Base-by-base conservation (phyloP, 768 basidiomycete genomes). In the Amanita exitialis region DNA sequence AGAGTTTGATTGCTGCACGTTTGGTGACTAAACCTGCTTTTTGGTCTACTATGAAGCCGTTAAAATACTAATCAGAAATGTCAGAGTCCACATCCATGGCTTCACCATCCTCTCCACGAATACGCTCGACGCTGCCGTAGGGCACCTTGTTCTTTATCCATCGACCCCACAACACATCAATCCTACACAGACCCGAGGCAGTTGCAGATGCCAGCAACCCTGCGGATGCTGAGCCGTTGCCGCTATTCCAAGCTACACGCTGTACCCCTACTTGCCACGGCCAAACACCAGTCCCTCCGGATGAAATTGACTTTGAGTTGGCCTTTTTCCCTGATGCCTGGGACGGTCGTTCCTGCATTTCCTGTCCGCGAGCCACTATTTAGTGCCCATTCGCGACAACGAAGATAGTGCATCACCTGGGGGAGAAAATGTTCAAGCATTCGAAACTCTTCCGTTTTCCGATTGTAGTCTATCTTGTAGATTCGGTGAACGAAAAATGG, bases 401-500 rank as follows among this genome's bases (percentile, higher is more conserved):
- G 9, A 23, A 3, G 16, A 10, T 3, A 13, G 30, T 30, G 55
- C 55, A 35, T 45, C 12, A 82, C 92, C 66, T 82, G 78, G 1
- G 93, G 90, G 6, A 86, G 64, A 57, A 95, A 82, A 20, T 79
- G 77, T 52, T 98, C 95, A n/a, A 93, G 66, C 83, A 97, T 90
- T 20, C 94, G 74, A 61, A 78, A 92, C 53, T 89, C 80, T 18
- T 79, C 78, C 0, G 78, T 78, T 6, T 74, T 78, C 36, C 85
- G 80, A 57, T 81, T 91, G 59, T 89, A 91, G 65, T 98, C 95
- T 47, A 98, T 74, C 60, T 89, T 87, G 59, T 80, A 96, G 15
- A 95, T 73, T 63, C 80, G 83, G 62, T 89, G 83, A 13, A 81
- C 72, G 55, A 90, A 80, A 59, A 87, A 84, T 0, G 87, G 84